phyloP scores from a whole-genome alignment of 257 asterid species.

The Solanum etuberosum region DNA sequence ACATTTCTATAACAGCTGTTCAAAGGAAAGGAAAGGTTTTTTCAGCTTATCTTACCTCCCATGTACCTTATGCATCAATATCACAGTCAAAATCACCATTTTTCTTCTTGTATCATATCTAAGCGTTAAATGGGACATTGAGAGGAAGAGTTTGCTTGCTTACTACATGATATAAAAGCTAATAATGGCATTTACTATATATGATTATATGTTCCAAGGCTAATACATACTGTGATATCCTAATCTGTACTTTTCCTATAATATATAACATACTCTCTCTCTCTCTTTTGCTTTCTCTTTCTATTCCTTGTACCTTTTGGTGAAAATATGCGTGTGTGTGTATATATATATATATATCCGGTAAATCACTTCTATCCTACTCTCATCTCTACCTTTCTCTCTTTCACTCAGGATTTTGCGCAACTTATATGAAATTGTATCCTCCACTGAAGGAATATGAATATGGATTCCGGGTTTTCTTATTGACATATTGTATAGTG shows the following conservation, averaged over 20 bases:
- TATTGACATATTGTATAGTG: conserved; percentile 75
- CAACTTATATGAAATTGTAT: conserved; percentile 63
- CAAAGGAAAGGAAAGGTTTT: not conserved
- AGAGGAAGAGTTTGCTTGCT: not conserved
- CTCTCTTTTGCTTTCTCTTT: not conserved
- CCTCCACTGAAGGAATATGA: conserved; percentile 89
- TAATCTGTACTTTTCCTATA: not conserved
- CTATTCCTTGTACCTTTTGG: not conserved
- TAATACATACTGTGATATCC: not conserved
- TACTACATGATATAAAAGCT: not conserved
- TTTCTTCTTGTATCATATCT: not conserved
- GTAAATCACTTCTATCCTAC: not conserved
- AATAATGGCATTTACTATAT: not conserved
- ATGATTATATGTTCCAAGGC: not conserved
- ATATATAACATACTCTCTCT: not conserved
- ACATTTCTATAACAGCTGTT: not conserved
- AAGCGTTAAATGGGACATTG: not conserved
- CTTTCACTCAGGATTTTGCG: conserved; percentile 20
- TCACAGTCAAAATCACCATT: not conserved
- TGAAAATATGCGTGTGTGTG: not conserved
- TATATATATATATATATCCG: not conserved
- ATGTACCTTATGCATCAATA: not conserved
- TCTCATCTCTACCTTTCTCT: not conserved
- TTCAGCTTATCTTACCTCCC: not conserved
- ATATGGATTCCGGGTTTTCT: conserved; percentile 85